Evolutionary conservation across 2,329 filamentous ascomycete species (phyloP), one percentile per base, ranked within the genome.

Genomic region (Botrytis medusae): DNA sequence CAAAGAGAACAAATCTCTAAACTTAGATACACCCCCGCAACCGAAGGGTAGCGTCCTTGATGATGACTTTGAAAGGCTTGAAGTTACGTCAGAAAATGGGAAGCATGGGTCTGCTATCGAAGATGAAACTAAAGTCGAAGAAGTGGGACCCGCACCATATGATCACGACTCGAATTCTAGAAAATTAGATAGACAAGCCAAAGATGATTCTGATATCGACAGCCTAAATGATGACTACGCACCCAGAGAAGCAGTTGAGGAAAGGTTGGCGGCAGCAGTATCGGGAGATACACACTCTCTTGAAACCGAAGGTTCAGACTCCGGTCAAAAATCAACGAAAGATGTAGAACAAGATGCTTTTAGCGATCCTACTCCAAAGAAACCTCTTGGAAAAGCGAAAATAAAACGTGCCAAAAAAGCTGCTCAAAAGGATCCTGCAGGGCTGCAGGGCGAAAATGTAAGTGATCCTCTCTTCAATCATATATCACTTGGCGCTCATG

Each of bases 1-100:
- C 77, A 90, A 91, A 77, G 93, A 99, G 79, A 92, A 95, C 78
- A 85, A 86, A 64, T 86, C 90, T 67, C 81, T 94, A 14, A 83
- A 87, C 60, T 79, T 91, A 6, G 81, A 84, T 69, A 75, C 78
- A 1, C 75, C 73, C 22, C 64, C 60, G 54, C 71, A 65, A 40
- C 71, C 62, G 59, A 40, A 10, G 20, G 34, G 69, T 18, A n/a
- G 67, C 40, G 51, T 63, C 70, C 25, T 75, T 10, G 74, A 76
- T n/a, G 71, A 77, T n/a, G 76, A 75, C 20, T 63, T 77, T 46
- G 76, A 79, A 34, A 68, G 75, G 22, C 48, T 76, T 32, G 74
- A 78, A 62, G 74, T 72, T 67, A 25, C 14, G 18, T 54, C 69
- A 32, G 61, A 51, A 16, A 51, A 59, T 65, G 61, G 25, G 34